A percentile compares a stretch with the other conserved stretches of the same genome.
Evolutionary conservation across 108 stramenopile genomes (phyloP).

Genomic region (Thalassiosira profunda): DNA sequence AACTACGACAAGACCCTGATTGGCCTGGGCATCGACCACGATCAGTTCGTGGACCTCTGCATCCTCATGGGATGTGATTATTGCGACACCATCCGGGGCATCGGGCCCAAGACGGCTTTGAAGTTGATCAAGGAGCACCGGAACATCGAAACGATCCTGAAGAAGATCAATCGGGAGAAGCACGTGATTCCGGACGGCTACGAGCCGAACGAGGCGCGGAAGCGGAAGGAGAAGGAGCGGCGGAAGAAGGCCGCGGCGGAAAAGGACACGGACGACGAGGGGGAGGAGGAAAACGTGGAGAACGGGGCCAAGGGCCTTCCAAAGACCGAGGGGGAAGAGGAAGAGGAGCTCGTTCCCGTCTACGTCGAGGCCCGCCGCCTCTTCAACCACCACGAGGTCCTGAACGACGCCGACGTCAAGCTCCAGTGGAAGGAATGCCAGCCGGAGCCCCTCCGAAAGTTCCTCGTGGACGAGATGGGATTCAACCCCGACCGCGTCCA

Average conservation of each 20-base stretch:
- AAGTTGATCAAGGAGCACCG: constrained; percentile 91
- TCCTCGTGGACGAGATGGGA: constrained; percentile 92
- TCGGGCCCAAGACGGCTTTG: constrained; percentile 98
- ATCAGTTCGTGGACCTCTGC: constrained; percentile 99
- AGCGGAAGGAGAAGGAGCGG: constrained; percentile 46
- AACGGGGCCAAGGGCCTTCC: constrained; percentile 27
- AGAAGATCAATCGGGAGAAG: constrained; percentile 77
- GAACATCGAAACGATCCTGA: constrained; percentile 89
- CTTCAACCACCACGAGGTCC: constrained; percentile 90
- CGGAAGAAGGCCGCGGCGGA: constrained; percentile 42
- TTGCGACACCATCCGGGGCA: constrained; percentile 94
- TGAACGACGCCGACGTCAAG: constrained; percentile 51
- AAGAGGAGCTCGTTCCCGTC: constrained; percentile 65
- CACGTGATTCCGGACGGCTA: constrained; percentile 85
- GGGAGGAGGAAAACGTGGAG: constrained; percentile 20
- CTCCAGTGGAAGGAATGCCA: constrained; percentile 90
- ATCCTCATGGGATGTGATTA: constrained; percentile 99
- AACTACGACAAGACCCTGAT: constrained; percentile 90
- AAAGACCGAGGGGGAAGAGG: constrained; percentile 42
- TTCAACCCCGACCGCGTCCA: constrained; percentile 95
- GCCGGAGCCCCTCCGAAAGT: constrained; percentile 75
- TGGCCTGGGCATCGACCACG: constrained; percentile 92
- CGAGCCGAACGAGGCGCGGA: constrained; percentile 61
- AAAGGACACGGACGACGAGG: constrained; percentile 48
- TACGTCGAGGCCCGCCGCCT: constrained; percentile 87